phyloP scores from a whole-genome alignment of 345 rosid species.

The Linum lewisii region DNA sequence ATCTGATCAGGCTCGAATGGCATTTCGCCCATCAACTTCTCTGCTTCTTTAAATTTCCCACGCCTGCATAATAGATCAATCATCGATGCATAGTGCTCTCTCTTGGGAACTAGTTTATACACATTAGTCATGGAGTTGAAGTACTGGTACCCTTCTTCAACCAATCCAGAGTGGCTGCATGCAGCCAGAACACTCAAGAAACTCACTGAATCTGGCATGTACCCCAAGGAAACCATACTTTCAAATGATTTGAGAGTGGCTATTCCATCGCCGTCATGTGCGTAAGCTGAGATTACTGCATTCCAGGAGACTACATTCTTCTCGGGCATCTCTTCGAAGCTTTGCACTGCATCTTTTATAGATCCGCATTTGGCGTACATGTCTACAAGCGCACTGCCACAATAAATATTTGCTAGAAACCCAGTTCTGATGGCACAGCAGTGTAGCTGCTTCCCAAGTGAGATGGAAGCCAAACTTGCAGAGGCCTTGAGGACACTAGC shows the following conservation, averaged over 20 bases:
- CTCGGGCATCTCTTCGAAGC: constrained; percentile 64
- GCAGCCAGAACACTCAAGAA: constrained; percentile 62
- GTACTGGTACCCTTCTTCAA: constrained; percentile 53
- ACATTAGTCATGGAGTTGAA: constrained; percentile 45
- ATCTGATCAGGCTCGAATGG: constrained; percentile 76
- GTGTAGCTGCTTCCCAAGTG: constrained; percentile 63
- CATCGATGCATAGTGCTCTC: constrained; percentile 62
- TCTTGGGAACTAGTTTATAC: constrained; percentile 48
- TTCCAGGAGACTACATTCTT: constrained; percentile 83
- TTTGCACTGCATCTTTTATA: constrained; percentile 48
- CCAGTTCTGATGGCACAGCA: constrained; percentile 56
- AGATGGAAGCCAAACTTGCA: constrained; percentile 60
- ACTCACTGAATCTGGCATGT: constrained; percentile 64
- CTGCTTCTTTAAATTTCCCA: constrained; percentile 57
- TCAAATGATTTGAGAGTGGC: constrained; percentile 48
- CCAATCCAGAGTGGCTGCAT: constrained; percentile 74
- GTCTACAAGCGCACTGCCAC: constrained; percentile 66
- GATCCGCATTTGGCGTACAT: constrained; percentile 91
- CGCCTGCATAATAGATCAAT: constrained; percentile 60
- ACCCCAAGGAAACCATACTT: constrained; percentile 51
- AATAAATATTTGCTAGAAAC: constrained; percentile 53
- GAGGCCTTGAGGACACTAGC: constrained; percentile 69
- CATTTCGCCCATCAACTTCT: constrained; percentile 55
- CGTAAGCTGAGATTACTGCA: constrained; percentile 63
- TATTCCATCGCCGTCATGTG: constrained; percentile 70